Conservation (phyloP, 1,139 yeast species). For the Meyerozyma guilliermondii region DNA sequence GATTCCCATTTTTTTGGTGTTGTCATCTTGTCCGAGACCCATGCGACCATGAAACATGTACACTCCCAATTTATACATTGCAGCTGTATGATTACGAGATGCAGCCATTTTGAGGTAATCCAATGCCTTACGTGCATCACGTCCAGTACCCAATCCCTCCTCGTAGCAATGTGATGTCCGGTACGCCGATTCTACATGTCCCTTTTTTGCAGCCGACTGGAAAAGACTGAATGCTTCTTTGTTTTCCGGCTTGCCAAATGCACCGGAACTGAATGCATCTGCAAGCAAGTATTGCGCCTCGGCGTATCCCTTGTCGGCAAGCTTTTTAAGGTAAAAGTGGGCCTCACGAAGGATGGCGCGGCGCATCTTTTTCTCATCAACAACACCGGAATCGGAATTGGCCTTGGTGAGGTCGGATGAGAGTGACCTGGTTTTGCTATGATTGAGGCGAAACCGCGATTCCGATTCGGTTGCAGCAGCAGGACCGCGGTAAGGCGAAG, state of each 20-base stretch:
- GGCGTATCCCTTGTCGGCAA: constrained; percentile 75
- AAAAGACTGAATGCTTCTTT: constrained; percentile 73
- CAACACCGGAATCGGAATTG: constrained; percentile 10
- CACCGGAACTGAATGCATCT: constrained; percentile 84
- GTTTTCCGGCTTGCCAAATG: constrained; percentile 77
- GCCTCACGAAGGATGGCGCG: constrained; percentile 72
- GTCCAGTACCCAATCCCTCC: constrained; percentile 88
- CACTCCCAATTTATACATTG: constrained; percentile 87
- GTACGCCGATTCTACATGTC: constrained; percentile 87
- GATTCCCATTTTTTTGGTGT: constrained; percentile 79
- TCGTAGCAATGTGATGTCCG: constrained; percentile 89
- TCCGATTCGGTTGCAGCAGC: constrained; percentile 1
- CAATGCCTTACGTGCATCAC: constrained; percentile 82
- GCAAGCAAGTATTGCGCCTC: constrained; percentile 91
- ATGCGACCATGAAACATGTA: constrained; percentile 79
- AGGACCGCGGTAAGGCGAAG: constrained; percentile 17
- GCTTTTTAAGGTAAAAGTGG: constrained; percentile 57
- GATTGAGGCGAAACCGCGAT: constrained; percentile 3
- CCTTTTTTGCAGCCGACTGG: constrained; percentile 88
- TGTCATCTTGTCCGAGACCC: constrained; percentile 69
- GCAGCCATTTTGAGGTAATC: constrained; percentile 88
- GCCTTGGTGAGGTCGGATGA: constrained; percentile 5
- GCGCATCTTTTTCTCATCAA: constrained; percentile 31
- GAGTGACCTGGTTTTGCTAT: constrained; percentile 14
- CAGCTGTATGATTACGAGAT: constrained; percentile 87